Base-by-base conservation (phyloP, 305 asterid genomes). In the Rubia peregrina region DNA sequence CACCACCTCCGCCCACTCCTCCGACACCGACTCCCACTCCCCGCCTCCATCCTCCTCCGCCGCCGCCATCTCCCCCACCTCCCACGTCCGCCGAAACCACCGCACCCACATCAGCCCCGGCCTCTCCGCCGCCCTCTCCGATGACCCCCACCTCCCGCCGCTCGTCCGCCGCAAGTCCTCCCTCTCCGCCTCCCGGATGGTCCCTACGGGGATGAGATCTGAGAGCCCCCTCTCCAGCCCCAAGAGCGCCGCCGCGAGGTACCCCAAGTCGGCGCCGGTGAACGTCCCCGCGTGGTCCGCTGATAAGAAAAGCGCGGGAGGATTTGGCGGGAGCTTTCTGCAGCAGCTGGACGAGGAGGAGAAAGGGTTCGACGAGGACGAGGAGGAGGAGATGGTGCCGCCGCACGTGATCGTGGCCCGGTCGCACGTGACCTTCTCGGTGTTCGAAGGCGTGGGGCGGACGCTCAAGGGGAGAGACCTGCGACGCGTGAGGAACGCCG, bases 391-490 rank as follows among this genome's bases (percentile, higher is more conserved):
- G 41, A 87, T 86, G 87, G 88, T 89, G 76, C 96, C 95, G 51
- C 96, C 98, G 69, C 98, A 89, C 83, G 87, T 85, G 89, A 86
- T 89, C 74, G 92, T 89, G 17, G 90, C 90, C 7, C 79, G 89
- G 76, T 84, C 92, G 73, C 96, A 89, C 85, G 92, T 83, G 82
- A 91, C 91, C 2, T 83, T 85, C 81, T 89, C 98, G 43, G 96
- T 91, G 73, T 89, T 91, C 38, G 98, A 91, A 80, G 92, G 98
- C 74, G 90, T 77, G 4, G 98, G 96, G 49, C 74, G 95, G 80
- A 91, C 96, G 57, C 90, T 91, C 19, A 91, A 91, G 71, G 98
- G 98, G n/a, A 81, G 96, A 73, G 96, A 89, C 74, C 67, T 89
- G 55, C 82, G 96, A 68, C 85, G 91, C 67, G 89, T 89, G 40